Percentiles rank a stretch among this genome's conserved stretches.
These are phyloP conservation scores for Rhodotorula sp. DNA, from an alignment of 1,284 basidiomycete genomes.

Conservation along the genomic window DNA sequence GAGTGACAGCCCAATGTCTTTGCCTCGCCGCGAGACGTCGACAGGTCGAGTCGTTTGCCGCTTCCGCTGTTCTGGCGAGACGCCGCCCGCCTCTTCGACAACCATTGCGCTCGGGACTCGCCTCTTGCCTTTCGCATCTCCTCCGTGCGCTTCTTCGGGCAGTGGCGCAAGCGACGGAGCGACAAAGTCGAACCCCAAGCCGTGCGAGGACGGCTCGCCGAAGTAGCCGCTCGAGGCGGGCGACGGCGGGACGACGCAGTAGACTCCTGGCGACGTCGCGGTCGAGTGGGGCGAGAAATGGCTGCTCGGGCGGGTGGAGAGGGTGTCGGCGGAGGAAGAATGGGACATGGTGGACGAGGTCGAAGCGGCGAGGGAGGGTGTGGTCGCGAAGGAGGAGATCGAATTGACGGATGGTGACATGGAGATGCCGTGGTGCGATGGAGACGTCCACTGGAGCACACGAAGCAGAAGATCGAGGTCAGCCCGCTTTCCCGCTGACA, in stretches of 20 bases:
- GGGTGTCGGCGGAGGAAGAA: constrained; percentile 15
- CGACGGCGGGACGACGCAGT: not conserved
- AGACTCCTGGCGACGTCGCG: constrained; percentile 5
- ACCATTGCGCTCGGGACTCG: too few species aligned
- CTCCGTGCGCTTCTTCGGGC: too few species aligned
- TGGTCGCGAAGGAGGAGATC: constrained; percentile 9
- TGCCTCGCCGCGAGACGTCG: constrained; percentile 33
- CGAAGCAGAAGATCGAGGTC: too few species aligned
- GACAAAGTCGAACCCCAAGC: too few species aligned
- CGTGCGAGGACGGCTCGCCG: too few species aligned
- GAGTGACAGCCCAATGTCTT: constrained; percentile 40
- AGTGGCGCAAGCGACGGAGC: too few species aligned
- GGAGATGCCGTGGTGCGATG: not conserved
- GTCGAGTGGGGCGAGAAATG: not conserved
- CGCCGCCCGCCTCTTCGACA: not conserved
- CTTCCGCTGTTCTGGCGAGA: not conserved
- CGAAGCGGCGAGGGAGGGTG: constrained; percentile 8
- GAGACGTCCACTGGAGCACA: too few species aligned
- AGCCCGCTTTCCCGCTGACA: too few species aligned
- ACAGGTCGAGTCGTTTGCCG: constrained; percentile 1
- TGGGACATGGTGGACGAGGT: constrained; percentile 6
- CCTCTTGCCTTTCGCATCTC: too few species aligned
- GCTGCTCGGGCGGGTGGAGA: constrained; percentile 2
- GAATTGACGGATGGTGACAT: not conserved
- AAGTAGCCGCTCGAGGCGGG: not conserved